Evolutionary conservation across 768 basidiomycete genomes (phyloP).

Genomic region (Suillus variegatus): DNA sequence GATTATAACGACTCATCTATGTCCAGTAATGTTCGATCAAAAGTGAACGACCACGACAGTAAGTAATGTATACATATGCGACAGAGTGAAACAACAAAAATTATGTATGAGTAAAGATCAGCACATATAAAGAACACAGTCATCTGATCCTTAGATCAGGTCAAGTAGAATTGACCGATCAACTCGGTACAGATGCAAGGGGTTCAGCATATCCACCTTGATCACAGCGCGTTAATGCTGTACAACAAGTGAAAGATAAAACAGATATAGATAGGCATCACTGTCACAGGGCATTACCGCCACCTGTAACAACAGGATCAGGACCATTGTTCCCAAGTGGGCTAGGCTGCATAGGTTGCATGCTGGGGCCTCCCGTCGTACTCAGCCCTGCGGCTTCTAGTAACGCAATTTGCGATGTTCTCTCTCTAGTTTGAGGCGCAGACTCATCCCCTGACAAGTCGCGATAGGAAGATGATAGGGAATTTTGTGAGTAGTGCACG

Average conservation of each 20-base stretch:
- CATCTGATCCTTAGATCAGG: not conserved
- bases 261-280: not conserved
- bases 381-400: slow-evolving; percentile 26
- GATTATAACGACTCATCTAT: not conserved
- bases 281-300: not conserved
- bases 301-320: not conserved
- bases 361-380: not conserved
- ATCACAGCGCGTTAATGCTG: not conserved
- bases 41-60: not conserved
- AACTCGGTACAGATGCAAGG: not conserved
- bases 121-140: not conserved
- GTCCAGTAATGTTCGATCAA: not conserved
- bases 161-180: not conserved
- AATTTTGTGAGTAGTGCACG: slow-evolving; percentile 23
- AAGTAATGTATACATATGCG: not conserved
- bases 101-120: not conserved
- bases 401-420: slow-evolving; percentile 20
- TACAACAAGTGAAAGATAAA: not conserved
- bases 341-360: slow-evolving; percentile 18
- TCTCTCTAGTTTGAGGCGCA: slow-evolving; percentile 19
- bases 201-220: not conserved
- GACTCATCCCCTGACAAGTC: slow-evolving; percentile 10
- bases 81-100: not conserved
- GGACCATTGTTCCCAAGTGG: slow-evolving; percentile 17
- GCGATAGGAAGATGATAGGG: slow-evolving; percentile 24